Conservation (phyloP, 495 filamentous ascomycete species). For the Echria macrotheca region DNA sequence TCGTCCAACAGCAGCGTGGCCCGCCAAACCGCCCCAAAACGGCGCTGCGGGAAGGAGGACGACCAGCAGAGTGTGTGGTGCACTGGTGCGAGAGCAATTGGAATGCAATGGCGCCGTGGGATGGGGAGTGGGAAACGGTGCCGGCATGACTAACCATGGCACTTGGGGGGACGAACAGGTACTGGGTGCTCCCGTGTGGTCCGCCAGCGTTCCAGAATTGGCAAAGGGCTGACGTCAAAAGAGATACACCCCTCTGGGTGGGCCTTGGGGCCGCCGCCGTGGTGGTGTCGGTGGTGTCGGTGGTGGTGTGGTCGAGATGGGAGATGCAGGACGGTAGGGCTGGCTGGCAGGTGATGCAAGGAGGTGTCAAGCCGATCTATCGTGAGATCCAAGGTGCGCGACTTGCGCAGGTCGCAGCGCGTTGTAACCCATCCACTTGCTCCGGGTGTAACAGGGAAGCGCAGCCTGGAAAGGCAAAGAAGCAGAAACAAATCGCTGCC, state of each 20-base stretch:
- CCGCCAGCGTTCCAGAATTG: neutral
- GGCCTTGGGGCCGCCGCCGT: neutral
- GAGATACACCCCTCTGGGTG: neutral
- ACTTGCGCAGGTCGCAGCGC: neutral
- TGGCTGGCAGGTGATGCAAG: slow-evolving; percentile 5
- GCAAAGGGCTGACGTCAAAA: slow-evolving; percentile 8
- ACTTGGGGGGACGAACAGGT: neutral
- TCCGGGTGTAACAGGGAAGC: slow-evolving; percentile 1
- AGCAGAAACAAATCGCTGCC: too few species aligned
- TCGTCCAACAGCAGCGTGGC: neutral
- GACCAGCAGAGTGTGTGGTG: neutral
- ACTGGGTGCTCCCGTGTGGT: neutral
- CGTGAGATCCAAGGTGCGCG: slow-evolving; percentile 4
- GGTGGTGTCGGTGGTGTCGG: neutral
- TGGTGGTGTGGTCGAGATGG: slow-evolving; percentile 5
- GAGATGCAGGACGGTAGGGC: neutral
- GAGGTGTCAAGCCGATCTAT: slow-evolving; percentile 9
- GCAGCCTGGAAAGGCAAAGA: neutral
- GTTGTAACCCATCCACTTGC: neutral
- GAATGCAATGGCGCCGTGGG: too few species aligned
- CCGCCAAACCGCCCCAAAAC: slow-evolving; percentile 2
- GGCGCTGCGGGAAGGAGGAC: neutral
- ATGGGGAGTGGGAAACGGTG: too few species aligned
- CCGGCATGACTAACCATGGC: slow-evolving; percentile 3
- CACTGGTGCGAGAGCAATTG: neutral